phyloP scores from a whole-genome alignment of 352 stramenopile genomes.

The Phytophthora quininea region DNA sequence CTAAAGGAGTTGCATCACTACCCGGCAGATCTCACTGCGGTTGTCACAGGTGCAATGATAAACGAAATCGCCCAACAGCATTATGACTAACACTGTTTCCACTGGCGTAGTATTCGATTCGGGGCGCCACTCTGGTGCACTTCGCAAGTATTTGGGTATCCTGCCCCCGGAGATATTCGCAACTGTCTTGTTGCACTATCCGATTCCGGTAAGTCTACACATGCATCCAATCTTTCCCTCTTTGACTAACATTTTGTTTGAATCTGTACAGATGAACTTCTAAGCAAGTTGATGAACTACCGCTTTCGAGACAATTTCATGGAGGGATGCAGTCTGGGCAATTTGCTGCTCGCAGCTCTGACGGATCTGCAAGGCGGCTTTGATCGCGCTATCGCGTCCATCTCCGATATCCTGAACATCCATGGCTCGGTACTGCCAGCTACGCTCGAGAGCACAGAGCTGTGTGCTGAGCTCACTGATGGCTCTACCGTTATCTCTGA shows the following conservation, averaged over 20 bases:
- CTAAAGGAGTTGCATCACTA: conserved; percentile 87
- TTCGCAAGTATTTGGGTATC: conserved; percentile 86
- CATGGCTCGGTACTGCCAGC: conserved; percentile 76
- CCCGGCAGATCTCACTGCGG: conserved; percentile 82
- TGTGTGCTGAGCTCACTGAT: conserved; percentile 80
- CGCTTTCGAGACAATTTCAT: conserved; percentile 89
- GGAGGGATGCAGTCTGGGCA: conserved; percentile 85
- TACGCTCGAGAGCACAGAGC: conserved; percentile 84
- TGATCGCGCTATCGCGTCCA: conserved; percentile 78
- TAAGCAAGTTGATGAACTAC: conserved; percentile 91
- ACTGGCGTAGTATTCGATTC: conserved; percentile 80
- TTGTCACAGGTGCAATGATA: conserved; percentile 65
- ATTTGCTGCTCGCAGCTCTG: conserved; percentile 78
- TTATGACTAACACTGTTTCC: background rate
- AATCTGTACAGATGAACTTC: conserved; percentile 68
- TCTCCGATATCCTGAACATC: conserved; percentile 89
- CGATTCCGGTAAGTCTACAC: conserved; percentile 56
- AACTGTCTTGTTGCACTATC: conserved; percentile 88
- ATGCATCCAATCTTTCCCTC: conserved; percentile 3
- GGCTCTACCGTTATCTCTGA: conserved; percentile 78
- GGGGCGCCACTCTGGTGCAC: conserved; percentile 74
- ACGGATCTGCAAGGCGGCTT: conserved; percentile 86
- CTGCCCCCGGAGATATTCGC: conserved; percentile 84
- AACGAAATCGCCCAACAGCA: background rate
- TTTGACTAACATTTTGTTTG: background rate